Conservation (phyloP, 2,329 filamentous ascomycete species). For the Trichoderma endophyticum region DNA sequence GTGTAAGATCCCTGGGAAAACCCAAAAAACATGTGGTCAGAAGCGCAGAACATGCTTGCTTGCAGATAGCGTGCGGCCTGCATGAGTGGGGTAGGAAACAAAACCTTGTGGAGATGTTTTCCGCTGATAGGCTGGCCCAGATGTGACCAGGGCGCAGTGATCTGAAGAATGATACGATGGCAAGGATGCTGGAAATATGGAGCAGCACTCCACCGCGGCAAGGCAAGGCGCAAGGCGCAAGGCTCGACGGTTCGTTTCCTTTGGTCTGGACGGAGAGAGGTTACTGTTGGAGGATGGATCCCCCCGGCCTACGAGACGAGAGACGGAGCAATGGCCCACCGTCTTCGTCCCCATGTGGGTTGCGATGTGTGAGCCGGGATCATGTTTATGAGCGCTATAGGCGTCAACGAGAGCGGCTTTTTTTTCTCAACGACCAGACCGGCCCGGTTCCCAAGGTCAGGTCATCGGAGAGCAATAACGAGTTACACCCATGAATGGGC, state of each 20-base stretch:
- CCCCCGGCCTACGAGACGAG: neutral
- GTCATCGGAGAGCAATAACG: neutral
- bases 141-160: neutral
- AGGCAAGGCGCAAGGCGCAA: neutral
- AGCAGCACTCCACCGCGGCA: slow-evolving; percentile 8
- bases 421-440: neutral
- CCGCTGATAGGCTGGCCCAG: slow-evolving; percentile 15
- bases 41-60: slow-evolving; percentile 19
- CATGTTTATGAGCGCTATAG: neutral
- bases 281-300: neutral
- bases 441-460: neutral
- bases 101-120: neutral
- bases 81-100: neutral
- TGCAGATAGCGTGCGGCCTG: slow-evolving; percentile 19
- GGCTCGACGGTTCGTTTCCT: slow-evolving; percentile 2
- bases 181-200: slow-evolving; percentile 13
- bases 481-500: neutral
- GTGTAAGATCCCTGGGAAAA: slow-evolving; percentile 5
- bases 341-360: neutral
- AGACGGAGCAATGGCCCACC: neutral
- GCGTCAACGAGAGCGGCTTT: neutral
- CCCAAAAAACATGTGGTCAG: slow-evolving; percentile 4
- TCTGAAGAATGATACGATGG: slow-evolving; percentile 6
- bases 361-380: neutral
- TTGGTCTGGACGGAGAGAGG: neutral